A percentile compares a stretch with the other conserved stretches of the same genome.
Evolutionary conservation across 2,329 filamentous ascomycete species (phyloP).

Genomic region (Neonectria ditissima): DNA sequence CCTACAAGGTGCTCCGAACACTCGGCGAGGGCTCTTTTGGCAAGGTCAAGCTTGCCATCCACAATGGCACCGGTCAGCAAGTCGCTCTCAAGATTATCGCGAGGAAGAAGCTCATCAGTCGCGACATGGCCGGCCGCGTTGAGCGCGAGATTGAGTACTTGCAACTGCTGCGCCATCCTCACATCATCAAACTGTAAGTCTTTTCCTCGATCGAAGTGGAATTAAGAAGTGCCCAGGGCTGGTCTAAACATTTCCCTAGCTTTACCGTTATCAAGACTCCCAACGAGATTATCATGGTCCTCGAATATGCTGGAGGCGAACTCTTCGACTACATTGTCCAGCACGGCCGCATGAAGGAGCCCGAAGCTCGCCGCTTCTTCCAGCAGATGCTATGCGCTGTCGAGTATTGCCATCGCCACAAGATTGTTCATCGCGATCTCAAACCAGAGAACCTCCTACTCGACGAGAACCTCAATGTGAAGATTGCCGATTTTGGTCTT

Average conservation of each 20-base stretch:
- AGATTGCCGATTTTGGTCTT: constrained; percentile 98
- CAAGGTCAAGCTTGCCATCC: constrained; percentile 96
- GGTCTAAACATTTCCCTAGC: constrained; percentile 56
- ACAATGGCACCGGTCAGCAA: constrained; percentile 91
- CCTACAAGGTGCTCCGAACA: constrained; percentile 91
- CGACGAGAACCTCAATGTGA: constrained; percentile 96
- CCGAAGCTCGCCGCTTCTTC: constrained; percentile 96
- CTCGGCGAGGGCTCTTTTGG: constrained; percentile 97
- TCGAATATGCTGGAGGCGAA: constrained; percentile 96
- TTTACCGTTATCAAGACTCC: constrained; percentile 97
- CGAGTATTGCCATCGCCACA: constrained; percentile 98
- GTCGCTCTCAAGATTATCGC: constrained; percentile 98
- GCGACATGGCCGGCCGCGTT: constrained; percentile 97
- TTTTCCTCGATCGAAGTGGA: neutral
- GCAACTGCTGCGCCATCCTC: constrained; percentile 92
- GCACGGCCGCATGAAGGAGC: constrained; percentile 90
- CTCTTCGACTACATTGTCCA: constrained; percentile 98
- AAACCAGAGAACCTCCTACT: constrained; percentile 97
- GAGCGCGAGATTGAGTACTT: constrained; percentile 99
- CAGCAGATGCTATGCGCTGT: constrained; percentile 99
- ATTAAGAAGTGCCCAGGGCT: neutral
- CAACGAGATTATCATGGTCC: constrained; percentile 97
- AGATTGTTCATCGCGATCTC: constrained; percentile 97
- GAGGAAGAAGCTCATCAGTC: constrained; percentile 92
- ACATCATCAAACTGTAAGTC: constrained; percentile 96